Percentiles rank a stretch among this genome's conserved stretches.
Conservation (phyloP, 768 basidiomycete genomes). For the Sporobolomyces roseus region DNA sequence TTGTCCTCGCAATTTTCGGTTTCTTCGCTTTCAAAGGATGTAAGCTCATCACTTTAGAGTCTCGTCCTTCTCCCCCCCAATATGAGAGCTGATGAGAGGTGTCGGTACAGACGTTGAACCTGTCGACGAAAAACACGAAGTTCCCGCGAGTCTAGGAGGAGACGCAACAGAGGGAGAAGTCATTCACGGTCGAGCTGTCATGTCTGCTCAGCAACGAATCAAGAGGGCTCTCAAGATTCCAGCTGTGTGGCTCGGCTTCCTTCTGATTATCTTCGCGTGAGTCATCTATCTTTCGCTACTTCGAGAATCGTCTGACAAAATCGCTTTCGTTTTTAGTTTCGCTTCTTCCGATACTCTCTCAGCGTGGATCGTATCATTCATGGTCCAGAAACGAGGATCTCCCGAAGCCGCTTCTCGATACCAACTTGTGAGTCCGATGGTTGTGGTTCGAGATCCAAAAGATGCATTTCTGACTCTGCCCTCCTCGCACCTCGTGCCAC, state of each 20-base stretch:
- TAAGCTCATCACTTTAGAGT: conserved; percentile 1
- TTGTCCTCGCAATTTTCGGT: conserved; percentile 28
- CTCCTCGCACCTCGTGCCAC: background rate
- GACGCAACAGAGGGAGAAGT: conserved; percentile 15
- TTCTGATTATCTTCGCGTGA: conserved; percentile 30
- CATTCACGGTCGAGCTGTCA: conserved; percentile 20
- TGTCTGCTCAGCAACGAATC: conserved; percentile 29
- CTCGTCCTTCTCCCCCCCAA: background rate
- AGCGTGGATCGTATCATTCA: conserved; percentile 34
- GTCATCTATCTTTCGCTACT: background rate
- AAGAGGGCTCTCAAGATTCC: conserved; percentile 21
- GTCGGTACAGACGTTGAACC: conserved; percentile 23
- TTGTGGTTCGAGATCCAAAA: too few species aligned
- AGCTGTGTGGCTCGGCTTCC: conserved; percentile 28
- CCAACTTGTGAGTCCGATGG: conserved; percentile 21
- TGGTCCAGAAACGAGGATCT: conserved; percentile 8
- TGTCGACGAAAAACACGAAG: conserved; percentile 35
- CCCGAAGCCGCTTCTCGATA: conserved; percentile 26
- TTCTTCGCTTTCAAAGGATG: conserved; percentile 33
- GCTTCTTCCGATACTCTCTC: conserved; percentile 26
- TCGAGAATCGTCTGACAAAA: too few species aligned
- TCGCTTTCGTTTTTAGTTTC: conserved; percentile 3
- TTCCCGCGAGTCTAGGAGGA: background rate
- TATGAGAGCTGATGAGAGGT: too few species aligned
- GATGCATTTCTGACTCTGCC: too few species aligned